phyloP scores from a whole-genome alignment of 2,329 filamentous ascomycete genomes.

The Tolypocladium endophyticum region DNA sequence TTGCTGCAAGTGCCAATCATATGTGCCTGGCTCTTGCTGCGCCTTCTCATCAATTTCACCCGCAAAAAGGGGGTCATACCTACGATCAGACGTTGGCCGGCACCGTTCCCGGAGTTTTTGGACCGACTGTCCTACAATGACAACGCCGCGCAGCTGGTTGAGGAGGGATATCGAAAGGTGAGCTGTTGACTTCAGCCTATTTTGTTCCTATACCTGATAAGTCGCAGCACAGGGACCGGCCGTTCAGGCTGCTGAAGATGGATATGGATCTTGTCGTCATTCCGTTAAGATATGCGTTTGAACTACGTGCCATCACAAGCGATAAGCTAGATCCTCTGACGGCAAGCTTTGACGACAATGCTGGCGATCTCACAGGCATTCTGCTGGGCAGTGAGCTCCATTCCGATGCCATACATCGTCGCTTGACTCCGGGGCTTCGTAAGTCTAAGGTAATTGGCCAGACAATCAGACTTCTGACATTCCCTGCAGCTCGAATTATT shows the following conservation, averaged over 20 bases:
- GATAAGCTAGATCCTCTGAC: conserved; percentile 7
- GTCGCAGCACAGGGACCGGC: conserved; percentile 3
- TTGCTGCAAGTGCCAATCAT: background rate
- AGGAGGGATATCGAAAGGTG: conserved; percentile 5
- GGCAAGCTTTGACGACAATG: conserved; percentile 9
- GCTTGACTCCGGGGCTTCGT: conserved; percentile 7
- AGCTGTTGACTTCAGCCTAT: background rate
- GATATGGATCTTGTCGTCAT: conserved; percentile 8
- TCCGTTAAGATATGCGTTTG: conserved; percentile 5
- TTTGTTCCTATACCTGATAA: too few relatives aligned
- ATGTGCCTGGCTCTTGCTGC: background rate
- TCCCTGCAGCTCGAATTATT: conserved; percentile 3
- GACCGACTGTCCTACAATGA: conserved; percentile 7
- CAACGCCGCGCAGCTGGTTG: conserved; percentile 2
- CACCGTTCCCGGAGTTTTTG: conserved; percentile 3
- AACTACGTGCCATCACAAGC: conserved; percentile 5
- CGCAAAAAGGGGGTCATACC: conserved; percentile 1
- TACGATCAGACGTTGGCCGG: conserved; percentile 5
- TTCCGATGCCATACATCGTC: conserved; percentile 6
- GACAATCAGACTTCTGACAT: background rate
- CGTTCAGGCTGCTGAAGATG: conserved; percentile 7
- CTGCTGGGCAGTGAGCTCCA: conserved; percentile 7
- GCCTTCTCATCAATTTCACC: background rate
- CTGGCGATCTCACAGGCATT: conserved; percentile 5
- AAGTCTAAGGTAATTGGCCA: background rate